Evolutionary conservation across 225 moss, liverwort and hornwort species (phyloP), one percentile per base, ranked within the genome.

Genomic region (Lunularia cruciata): DNA sequence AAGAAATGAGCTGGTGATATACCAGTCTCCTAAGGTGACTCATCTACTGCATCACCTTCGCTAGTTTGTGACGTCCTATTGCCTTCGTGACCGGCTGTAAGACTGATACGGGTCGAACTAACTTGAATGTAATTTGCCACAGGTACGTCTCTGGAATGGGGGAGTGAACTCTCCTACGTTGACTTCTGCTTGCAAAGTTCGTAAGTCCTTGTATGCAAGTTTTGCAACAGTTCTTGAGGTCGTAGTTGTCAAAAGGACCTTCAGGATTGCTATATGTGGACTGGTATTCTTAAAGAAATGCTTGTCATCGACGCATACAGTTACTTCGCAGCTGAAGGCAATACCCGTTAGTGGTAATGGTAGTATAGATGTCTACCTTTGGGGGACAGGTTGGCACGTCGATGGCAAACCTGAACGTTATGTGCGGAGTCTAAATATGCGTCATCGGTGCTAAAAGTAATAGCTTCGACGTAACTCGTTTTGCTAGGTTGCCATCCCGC

Each of bases 81-180:
- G 22, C 2, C 12, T 25, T 46, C 12, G 64, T 13, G 12, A 25
- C 11, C 8, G 19, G 5, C 3, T 13, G 15, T 59, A 33, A 6
- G 13, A 61, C 38, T 61, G 40, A 54, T 9, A 6, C 9, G 30
- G 36, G 37, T 26, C 35, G 26, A 40, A 46, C 34, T 53, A 57
- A 66, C 47, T 23, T 53, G 19, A 26, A 32, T 18, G 9, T 60
- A 25, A 46, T 81, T 84, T 75, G 69, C 31, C 79, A 33, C 86
- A 91, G 90, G 88, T 86, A 83, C 86, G 90, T 76, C 86, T 88
- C 70, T 91, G 90, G 90, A 91, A 85, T 83, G 90, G 88, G 77
- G 86, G 86, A 69, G 40, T 47, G 49, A 61, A 80, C 54, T 81
- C 83, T 70, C 81, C 86, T 77, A 73, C 76, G 79, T 67, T 80